Base-by-base conservation (phyloP, 495 filamentous ascomycete species). In the Pyronema domesticum region DNA sequence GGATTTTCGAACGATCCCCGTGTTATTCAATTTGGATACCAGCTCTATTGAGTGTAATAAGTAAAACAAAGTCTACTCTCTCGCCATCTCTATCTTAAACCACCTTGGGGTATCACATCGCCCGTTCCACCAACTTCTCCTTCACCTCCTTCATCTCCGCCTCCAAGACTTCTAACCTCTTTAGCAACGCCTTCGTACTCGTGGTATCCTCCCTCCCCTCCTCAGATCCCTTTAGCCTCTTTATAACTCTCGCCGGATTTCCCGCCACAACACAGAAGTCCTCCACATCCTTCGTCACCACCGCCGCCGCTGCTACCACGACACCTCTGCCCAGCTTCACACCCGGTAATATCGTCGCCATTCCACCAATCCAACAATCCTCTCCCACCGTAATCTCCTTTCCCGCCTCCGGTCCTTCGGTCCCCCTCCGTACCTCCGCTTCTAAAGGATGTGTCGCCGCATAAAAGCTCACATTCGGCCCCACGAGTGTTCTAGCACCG, bases 321-420 rank as follows among this genome's bases (percentile, higher is more conserved):
- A 70, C 71, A 0, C 86, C 82, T 37, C 73, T 72, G 0, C 89
- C 88, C 56, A 94, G 80, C 6, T 72, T 89, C 19, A 95, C 84
- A 0, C 89, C 89, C 0, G 85, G 79, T 14, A 84, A 66, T 6
- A 95, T 72, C 39, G 74, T 75, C 7, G 83, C 85, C 64, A 81
- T 81, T 0, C 88, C 88, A 0, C 83, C 86, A 23, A 95, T 65
- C 88, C 89, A 95, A 59, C 85, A 91, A 66, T 94, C 89, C 60
- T 93, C 84, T 0, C 81, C 86, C 55, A 94, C 79, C 11, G 69
- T 73, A 58, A 95, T 83, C 14, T 83, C 80, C 53, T 75, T 78
- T 0, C 87, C 88, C 19, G 69, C 60, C 68, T 94, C 88, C 0
- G 87, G 83, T 0, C 86, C 88, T 40, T 75, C 64, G 1, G 74